Evolutionary conservation across 208 protist genomes (phyloP).

Genomic region (Lotmaria passim): DNA sequence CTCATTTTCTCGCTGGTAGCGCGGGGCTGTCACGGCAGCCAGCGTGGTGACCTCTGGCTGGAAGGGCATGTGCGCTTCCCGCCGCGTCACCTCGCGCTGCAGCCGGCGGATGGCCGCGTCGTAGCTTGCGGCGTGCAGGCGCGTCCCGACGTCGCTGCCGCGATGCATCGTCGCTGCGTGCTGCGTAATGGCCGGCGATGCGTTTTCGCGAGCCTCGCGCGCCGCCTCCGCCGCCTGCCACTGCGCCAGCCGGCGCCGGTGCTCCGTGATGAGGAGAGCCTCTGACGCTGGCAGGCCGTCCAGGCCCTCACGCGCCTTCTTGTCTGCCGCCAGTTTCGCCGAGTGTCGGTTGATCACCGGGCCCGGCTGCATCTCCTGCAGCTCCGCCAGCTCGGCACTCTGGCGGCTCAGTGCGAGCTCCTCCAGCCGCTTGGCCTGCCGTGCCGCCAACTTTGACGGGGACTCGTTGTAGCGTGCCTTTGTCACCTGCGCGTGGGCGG

Average conservation of each 20-base stretch:
- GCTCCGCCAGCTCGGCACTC: slow-evolving; percentile 15
- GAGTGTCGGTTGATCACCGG: slow-evolving; percentile 59
- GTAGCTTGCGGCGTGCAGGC: slow-evolving; percentile 63
- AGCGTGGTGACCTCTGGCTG: slow-evolving; percentile 58
- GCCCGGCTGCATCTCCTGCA: slow-evolving; percentile 33
- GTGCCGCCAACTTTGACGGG: slow-evolving; percentile 26
- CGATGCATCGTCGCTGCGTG: slow-evolving; percentile 60
- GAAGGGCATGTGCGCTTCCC: slow-evolving; percentile 33
- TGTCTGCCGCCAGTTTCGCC: slow-evolving; percentile 45
- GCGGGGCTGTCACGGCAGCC: slow-evolving; percentile 35
- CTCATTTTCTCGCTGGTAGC: slow-evolving; percentile 22
- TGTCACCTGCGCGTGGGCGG: slow-evolving; percentile 43
- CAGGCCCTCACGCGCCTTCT: slow-evolving; percentile 39
- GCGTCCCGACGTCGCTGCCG: slow-evolving; percentile 39
- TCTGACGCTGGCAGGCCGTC: slow-evolving; percentile 32
- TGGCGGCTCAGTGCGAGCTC: slow-evolving; percentile 32
- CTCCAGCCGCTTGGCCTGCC: slow-evolving; percentile 30
- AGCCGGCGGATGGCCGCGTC: slow-evolving; percentile 45
- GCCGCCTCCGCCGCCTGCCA: slow-evolving; percentile 33
- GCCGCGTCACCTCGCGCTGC: slow-evolving; percentile 37
- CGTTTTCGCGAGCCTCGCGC: slow-evolving; percentile 10
- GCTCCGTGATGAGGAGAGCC: slow-evolving; percentile 18
- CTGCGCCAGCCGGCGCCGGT: slow-evolving; percentile 26
- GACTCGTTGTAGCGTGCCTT: slow-evolving; percentile 41
- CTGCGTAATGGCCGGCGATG: slow-evolving; percentile 47